Evolutionary conservation across 495 filamentous ascomycete species (phyloP), one percentile per base, ranked within the genome.

Genomic region (Penicillium simplicissimum): DNA sequence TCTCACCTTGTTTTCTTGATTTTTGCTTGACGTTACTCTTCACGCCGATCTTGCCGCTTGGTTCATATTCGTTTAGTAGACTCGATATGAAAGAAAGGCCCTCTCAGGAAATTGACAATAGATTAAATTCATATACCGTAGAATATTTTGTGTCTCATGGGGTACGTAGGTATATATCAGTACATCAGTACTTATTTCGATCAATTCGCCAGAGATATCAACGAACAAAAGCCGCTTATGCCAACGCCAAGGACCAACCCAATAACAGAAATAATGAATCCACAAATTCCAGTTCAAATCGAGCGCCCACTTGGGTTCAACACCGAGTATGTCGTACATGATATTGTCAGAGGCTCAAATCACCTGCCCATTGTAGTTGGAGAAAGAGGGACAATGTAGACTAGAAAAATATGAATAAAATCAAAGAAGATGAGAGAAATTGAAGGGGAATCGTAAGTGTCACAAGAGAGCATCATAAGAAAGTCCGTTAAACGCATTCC

Each of bases 241-340:
- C 45, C 43, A 51, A 57, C 55, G 40, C 56, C 43, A 21, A 9
- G 58, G 55, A 28, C 2, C 34, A 49, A 40, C 25, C 52, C 40
- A 37, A 43, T 45, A 66, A 55, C 23, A 31, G 10, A 48, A 38
- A 7, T 11, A 21, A 28, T 23, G 25, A 53, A 43, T 31, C 28
- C 0, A 62, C 25, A 15, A n/a, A 36, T 31, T 31, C 33, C 21
- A 45, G 28, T 51, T 13, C 55, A 54, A 34, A 48, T 48, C 51
- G 33, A 52, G 28, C 53, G 34, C 31, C 38, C 62, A 45, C 23
- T 53, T 35, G 58, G 36, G 17, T 52, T 38, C 42, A 68, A 60
- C 63, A 61, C 62, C 62, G 38, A 56, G 63, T 66, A 68, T 63
- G 47, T 63, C 38, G 58, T 60, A 61, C 58, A 54, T 42, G 15